Evolutionary conservation across 2,329 filamentous ascomycete species (phyloP).

Genomic region (Colletotrichum cuscutae): DNA sequence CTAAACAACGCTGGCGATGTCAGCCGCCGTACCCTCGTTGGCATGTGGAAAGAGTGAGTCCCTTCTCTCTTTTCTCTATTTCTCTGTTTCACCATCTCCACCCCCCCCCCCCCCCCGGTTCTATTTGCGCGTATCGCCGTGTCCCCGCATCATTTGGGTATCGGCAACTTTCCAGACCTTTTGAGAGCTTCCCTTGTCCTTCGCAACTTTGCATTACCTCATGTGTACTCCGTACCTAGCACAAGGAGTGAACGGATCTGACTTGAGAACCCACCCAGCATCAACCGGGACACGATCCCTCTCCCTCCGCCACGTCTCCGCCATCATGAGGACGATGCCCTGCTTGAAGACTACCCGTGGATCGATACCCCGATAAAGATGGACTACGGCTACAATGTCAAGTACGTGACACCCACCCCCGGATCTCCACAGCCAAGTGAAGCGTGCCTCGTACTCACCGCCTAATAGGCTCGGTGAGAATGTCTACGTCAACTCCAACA

Average conservation of each 20-base stretch:
- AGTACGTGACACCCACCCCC: constrained; percentile 44
- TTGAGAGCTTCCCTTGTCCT: not conserved
- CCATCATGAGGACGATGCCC: constrained; percentile 70
- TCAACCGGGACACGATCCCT: constrained; percentile 69
- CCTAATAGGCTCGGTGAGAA: constrained; percentile 68
- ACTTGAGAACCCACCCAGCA: constrained; percentile 52
- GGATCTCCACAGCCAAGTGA: not conserved
- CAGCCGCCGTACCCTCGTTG: constrained; percentile 69
- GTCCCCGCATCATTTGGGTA: not conserved
- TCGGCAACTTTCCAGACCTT: not conserved
- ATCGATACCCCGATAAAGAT: constrained; percentile 75
- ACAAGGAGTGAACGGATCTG: not conserved
- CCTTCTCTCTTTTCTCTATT: not conserved
- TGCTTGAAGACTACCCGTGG: constrained; percentile 74
- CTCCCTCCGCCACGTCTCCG: constrained; percentile 69
- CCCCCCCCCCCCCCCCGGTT: not conserved
- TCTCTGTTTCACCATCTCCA: not conserved
- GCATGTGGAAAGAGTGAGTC: constrained; percentile 78
- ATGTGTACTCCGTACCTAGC: constrained; percentile 1
- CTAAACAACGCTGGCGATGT: constrained; percentile 73
- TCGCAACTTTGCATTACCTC: not conserved
- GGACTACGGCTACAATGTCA: constrained; percentile 83
- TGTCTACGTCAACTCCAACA: constrained; percentile 81
- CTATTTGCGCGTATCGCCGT: not conserved
- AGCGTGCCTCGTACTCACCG: not conserved